Evolutionary conservation across 2,329 filamentous ascomycete species (phyloP).

Genomic region (Sarocladium kiliense): DNA sequence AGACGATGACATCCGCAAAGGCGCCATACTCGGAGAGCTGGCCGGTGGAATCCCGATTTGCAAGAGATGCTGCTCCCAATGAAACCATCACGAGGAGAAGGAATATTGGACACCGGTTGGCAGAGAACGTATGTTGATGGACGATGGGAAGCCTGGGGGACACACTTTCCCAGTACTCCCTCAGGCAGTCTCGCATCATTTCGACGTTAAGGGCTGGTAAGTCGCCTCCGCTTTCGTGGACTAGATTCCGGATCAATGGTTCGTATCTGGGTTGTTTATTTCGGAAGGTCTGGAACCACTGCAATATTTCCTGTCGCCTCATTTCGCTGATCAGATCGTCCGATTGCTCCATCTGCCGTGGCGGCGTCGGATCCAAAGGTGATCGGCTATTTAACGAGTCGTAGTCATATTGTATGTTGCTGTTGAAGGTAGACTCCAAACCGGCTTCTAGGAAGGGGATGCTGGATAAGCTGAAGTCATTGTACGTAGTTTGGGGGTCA

Average conservation of each 20-base stretch:
- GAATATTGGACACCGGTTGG: constrained; percentile 55
- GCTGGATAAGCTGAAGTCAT: constrained; percentile 36
- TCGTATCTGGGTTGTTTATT: constrained; percentile 37
- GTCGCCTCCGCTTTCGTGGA: constrained; percentile 34
- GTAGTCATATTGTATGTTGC: constrained; percentile 45
- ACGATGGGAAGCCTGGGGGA: constrained; percentile 83
- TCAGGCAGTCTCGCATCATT: constrained; percentile 80
- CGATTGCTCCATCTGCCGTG: constrained; percentile 30
- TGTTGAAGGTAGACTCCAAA: constrained; percentile 46
- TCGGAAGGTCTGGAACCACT: constrained; percentile 37
- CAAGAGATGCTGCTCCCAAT: constrained; percentile 69
- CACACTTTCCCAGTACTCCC: constrained; percentile 84
- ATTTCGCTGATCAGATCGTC: constrained; percentile 41
- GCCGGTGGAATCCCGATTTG: constrained; percentile 55
- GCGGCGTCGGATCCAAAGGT: constrained; percentile 38
- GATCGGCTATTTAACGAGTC: constrained; percentile 44
- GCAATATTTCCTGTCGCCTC: constrained; percentile 39
- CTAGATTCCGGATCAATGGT: constrained; percentile 24
- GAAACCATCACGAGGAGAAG: constrained; percentile 78
- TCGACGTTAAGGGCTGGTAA: constrained; percentile 57
- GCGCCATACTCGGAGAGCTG: constrained; percentile 34
- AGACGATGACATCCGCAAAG: constrained; percentile 57
- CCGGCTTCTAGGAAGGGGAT: constrained; percentile 44
- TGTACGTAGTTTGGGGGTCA: constrained; percentile 35
- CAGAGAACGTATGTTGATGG: constrained; percentile 80